Base-by-base conservation (phyloP, 257 asterid genomes). In the Ballota nigra region DNA sequence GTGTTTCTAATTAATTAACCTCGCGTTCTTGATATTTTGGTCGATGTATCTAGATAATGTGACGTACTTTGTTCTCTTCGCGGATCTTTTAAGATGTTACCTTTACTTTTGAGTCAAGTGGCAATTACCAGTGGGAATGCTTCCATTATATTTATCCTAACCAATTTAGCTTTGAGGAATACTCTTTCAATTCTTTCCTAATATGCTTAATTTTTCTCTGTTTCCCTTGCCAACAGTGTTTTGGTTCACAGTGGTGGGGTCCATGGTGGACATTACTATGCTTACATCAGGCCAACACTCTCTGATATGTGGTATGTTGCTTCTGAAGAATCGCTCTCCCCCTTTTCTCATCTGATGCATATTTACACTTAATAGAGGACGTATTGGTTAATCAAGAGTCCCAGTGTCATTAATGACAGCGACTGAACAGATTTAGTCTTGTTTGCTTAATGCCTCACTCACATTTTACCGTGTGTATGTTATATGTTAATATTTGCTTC, bases 191-290 rank as follows among this genome's bases (percentile, higher is more conserved):
- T 15, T 66, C 56, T 60, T 15, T 8, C 60, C 53, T 75, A 12
- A 64, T 77, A 41, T 57, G 28, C 24, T 79, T 13, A 13, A 58
- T 28, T 33, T 23, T 67, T 36, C 13, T 62, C 13, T 71, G 33
- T 64, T 23, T 76, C 71, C 63, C 34, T 73, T 72, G 28, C n/a
- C 67, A 57, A 73, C 90, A 95, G 99, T 86, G 99, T 95, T 47
- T 82, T 95, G 94, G 99, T 95, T 69, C 99, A 95, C 68, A 89
- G 98, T 24, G 98, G 97, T 15, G 99, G 99, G 55, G 96, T 91
- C 70, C 97, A 95, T 60, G 97, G 99, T 38, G 99, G 99, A 70
- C 98, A 95, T 67, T 95, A 95, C 78, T 95, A 95, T 85, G 99
- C 96, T 73, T 95, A 75, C 81, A 95, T 95, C 86, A 88, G 99